These are phyloP conservation scores for Colletotrichum sp. DNA, from an alignment of 2,329 filamentous ascomycete species.

Conservation along the genomic window DNA sequence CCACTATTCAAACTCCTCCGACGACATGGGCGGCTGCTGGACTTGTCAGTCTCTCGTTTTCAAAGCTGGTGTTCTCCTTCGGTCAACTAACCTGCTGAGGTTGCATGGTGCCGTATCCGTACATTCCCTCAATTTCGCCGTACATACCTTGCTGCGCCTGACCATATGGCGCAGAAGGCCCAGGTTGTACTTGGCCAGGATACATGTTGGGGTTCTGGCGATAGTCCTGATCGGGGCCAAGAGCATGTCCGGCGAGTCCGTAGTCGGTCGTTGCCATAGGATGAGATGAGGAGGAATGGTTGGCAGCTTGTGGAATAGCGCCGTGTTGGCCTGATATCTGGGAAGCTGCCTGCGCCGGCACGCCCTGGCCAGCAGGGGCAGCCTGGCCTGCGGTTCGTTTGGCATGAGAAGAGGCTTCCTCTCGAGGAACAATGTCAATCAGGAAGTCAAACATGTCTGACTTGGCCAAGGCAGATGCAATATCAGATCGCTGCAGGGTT, in stretches of 20 bases:
- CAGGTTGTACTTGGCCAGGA: conserved; percentile 76
- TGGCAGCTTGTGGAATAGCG: conserved; percentile 57
- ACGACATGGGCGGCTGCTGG: conserved; percentile 45
- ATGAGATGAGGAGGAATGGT: conserved; percentile 57
- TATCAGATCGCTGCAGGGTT: conserved; percentile 93
- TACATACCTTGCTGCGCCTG: conserved; percentile 84
- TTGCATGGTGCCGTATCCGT: conserved; percentile 80
- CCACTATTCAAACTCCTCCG: conserved; percentile 51
- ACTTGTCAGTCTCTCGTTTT: not conserved
- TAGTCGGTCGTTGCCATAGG: conserved; percentile 67
- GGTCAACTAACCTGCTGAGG: conserved; percentile 77
- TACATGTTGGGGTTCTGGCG: conserved; percentile 83
- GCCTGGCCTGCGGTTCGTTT: conserved; percentile 72
- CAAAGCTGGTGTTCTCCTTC: not conserved
- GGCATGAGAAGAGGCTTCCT: conserved; percentile 86
- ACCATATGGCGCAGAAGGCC: conserved; percentile 74
- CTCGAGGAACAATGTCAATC: conserved; percentile 96
- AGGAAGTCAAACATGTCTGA: conserved; percentile 99
- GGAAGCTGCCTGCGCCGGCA: conserved; percentile 36
- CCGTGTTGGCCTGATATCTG: conserved; percentile 60
- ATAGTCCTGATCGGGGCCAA: conserved; percentile 78
- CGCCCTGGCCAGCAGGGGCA: conserved; percentile 39
- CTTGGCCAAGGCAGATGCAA: conserved; percentile 93
- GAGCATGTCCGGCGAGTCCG: conserved; percentile 64
- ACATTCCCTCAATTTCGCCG: conserved; percentile 82